A percentile compares a stretch with the other conserved stretches of the same genome.
These are phyloP conservation scores for Penicillium verrucosum DNA, from an alignment of 2,329 filamentous ascomycete genomes.

Conservation along the genomic window DNA sequence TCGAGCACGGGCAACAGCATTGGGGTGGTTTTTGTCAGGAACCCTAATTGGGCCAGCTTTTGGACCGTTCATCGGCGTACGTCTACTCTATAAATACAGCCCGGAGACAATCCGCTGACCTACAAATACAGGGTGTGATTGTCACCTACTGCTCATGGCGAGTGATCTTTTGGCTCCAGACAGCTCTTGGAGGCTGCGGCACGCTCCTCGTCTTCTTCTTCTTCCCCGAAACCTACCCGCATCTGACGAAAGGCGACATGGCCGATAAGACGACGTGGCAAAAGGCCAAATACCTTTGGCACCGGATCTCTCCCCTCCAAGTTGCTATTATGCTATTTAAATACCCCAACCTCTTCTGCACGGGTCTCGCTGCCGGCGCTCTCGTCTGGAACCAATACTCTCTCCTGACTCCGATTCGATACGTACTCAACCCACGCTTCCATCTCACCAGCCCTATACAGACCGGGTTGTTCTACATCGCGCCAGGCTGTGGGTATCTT, in stretches of 20 bases:
- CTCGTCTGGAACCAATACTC: constrained; percentile 75
- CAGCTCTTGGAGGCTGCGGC: constrained; percentile 61
- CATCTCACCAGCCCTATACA: constrained; percentile 63
- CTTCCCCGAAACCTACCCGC: constrained; percentile 70
- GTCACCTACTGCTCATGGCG: constrained; percentile 72
- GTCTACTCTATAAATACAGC: constrained; percentile 1
- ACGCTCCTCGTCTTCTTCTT: constrained; percentile 61
- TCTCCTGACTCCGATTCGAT: constrained; percentile 66
- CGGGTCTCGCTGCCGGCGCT: constrained; percentile 57
- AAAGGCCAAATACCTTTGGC: constrained; percentile 55
- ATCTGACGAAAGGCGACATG: constrained; percentile 61
- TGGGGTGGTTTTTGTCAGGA: constrained; percentile 70
- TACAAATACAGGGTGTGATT: constrained; percentile 65
- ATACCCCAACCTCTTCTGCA: constrained; percentile 66
- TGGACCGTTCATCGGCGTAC: constrained; percentile 48
- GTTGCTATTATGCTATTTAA: constrained; percentile 60
- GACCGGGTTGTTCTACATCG: constrained; percentile 70
- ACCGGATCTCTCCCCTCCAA: constrained; percentile 65
- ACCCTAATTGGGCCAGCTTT: constrained; percentile 69
- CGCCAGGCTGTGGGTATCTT: constrained; percentile 68
- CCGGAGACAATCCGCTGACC: constrained; percentile 38
- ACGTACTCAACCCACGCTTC: constrained; percentile 72
- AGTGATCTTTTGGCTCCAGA: constrained; percentile 74
- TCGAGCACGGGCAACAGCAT: constrained; percentile 66
- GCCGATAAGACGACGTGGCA: constrained; percentile 50